Evolutionary conservation across 257 asterid species (phyloP).

Genomic region (Solanum phureja): DNA sequence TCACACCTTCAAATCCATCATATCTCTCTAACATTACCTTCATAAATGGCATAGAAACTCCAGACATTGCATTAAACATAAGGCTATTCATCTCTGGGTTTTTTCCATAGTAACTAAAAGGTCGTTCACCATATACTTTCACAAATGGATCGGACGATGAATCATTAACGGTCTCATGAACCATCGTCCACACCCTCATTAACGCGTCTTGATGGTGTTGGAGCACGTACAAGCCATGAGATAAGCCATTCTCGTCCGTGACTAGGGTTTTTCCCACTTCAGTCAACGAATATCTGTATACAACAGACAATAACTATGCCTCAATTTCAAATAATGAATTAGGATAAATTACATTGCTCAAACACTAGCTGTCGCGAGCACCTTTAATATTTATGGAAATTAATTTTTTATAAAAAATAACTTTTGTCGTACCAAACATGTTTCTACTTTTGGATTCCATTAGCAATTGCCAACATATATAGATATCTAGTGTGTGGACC

Average conservation of each 20-base stretch:
- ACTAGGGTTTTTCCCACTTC: conserved; percentile 17
- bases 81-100: conserved; percentile 14
- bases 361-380: background rate
- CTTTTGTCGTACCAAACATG: background rate
- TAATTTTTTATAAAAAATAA: background rate
- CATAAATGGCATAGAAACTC: conserved; percentile 20
- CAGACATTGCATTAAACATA: conserved; percentile 23
- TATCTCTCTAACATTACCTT: conserved; percentile 13
- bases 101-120: conserved; percentile 10
- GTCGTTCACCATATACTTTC: conserved; percentile 10
- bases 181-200: conserved; percentile 17
- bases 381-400: background rate
- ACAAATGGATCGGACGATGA: conserved; percentile 14
- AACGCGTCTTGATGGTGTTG: conserved; percentile 16
- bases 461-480: background rate
- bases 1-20: conserved; percentile 15
- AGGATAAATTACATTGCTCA: background rate
- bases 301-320: background rate
- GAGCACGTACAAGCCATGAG: conserved; percentile 6
- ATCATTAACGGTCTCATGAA: conserved; percentile 17
- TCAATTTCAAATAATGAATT: background rate
- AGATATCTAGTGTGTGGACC: background rate
- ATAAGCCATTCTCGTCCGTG: conserved; percentile 6
- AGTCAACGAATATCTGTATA: conserved; percentile 11
- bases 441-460: background rate